Percentiles rank a stretch among this genome's conserved stretches.
phyloP scores from a whole-genome alignment of 805 yeast genomes.

The Starmerella floris region DNA sequence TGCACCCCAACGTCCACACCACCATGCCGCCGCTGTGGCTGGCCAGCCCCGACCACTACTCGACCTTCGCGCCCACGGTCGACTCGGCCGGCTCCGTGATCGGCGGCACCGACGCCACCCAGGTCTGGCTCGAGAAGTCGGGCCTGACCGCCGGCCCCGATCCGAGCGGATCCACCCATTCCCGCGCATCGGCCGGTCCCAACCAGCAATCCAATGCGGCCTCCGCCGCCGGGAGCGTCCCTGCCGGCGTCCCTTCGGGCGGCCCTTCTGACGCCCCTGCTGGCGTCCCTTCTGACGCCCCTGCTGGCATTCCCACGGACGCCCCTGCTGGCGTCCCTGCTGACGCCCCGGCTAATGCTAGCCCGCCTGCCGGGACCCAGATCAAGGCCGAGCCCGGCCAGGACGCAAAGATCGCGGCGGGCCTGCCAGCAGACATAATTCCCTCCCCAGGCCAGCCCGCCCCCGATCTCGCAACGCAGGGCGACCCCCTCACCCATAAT shows the following conservation, averaged over 20 bases:
- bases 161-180: too few species aligned
- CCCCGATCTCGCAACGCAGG: neutral
- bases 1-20: slow-evolving; percentile 31
- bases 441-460: neutral
- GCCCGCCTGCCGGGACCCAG: neutral
- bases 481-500: neutral
- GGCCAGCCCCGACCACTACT: slow-evolving; percentile 33
- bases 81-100: slow-evolving; percentile 42
- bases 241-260: neutral
- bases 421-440: neutral
- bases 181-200: too few species aligned
- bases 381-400: neutral
- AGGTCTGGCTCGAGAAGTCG: slow-evolving; percentile 15
- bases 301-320: neutral
- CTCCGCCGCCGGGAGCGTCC: neutral
- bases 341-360: neutral
- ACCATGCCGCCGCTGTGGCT: slow-evolving; percentile 58
- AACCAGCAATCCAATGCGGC: neutral
- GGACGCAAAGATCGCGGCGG: neutral
- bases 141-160: neutral
- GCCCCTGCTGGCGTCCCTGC: neutral
- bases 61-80: slow-evolving; percentile 51
- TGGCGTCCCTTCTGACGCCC: neutral
- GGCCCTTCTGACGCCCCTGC: neutral
- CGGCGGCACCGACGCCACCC: slow-evolving; percentile 14